A percentile compares a stretch with the other conserved stretches of the same genome.
phyloP scores from a whole-genome alignment of 805 yeast species.

The Wickerhamomyces xylosicus region DNA sequence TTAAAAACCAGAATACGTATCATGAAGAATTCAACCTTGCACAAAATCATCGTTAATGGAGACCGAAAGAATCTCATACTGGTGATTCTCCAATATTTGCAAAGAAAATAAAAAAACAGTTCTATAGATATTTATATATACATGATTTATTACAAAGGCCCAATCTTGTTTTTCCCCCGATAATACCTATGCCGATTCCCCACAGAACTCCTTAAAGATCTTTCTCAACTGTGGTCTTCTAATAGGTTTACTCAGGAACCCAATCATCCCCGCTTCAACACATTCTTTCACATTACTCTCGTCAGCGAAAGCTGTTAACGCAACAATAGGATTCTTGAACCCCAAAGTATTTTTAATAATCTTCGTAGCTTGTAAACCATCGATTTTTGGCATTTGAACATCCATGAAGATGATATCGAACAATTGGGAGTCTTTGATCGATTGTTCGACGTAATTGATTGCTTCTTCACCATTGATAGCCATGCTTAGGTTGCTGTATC shows the following conservation, averaged over 20 bases:
- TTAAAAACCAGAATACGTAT: too few relatives aligned
- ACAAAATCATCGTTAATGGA: too few relatives aligned
- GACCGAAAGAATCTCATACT: too few relatives aligned
- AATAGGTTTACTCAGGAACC: conserved; percentile 83
- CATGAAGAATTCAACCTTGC: too few relatives aligned
- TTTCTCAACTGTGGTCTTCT: conserved; percentile 57
- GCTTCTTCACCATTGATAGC: conserved; percentile 94
- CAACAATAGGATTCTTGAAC: conserved; percentile 72
- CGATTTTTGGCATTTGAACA: conserved; percentile 93
- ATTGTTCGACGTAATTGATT: conserved; percentile 44
- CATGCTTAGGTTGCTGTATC: conserved; percentile 56
- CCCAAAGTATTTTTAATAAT: conserved; percentile 61
- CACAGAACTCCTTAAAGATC: conserved; percentile 29
- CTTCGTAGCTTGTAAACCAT: conserved; percentile 79
- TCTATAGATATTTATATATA: too few relatives aligned
- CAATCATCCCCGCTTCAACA: conserved; percentile 84
- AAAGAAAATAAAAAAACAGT: too few relatives aligned
- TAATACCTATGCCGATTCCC: too few relatives aligned
- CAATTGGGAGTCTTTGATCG: conserved; percentile 20
- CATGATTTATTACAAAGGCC: too few relatives aligned
- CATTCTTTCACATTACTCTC: conserved; percentile 83
- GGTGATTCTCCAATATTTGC: too few relatives aligned
- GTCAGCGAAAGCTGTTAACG: conserved; percentile 93
- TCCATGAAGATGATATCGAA: conserved; percentile 89
- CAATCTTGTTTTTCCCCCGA: too few relatives aligned